Evolutionary conservation across 1,284 basidiomycete species (phyloP).

Genomic region (Inonotus hispidus): DNA sequence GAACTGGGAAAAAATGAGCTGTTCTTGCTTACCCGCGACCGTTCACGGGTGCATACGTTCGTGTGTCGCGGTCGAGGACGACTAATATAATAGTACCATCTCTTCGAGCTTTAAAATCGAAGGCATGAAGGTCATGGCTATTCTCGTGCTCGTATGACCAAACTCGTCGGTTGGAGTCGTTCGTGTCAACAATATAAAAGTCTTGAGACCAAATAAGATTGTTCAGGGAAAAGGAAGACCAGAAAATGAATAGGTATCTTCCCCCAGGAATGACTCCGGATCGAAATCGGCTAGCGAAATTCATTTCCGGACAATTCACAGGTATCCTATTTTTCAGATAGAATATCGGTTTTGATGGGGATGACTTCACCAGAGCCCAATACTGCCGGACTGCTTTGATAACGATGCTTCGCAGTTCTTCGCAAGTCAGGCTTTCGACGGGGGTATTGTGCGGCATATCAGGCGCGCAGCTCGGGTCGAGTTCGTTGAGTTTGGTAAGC

Average conservation of each 20-base stretch:
- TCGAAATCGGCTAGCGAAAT: background rate
- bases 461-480: background rate
- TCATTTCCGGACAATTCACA: background rate
- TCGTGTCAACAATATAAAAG: background rate
- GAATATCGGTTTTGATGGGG: background rate
- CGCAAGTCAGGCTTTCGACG: background rate
- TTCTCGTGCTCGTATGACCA: background rate
- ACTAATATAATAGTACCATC: background rate
- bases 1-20: background rate
- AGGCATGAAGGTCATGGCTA: background rate
- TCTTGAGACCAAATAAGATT: background rate
- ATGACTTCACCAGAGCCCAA: background rate
- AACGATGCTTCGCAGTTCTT: background rate
- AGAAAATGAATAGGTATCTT: background rate
- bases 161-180: background rate
- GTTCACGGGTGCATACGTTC: too few species aligned
- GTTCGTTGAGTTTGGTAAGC: background rate
- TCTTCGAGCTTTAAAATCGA: background rate
- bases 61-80: background rate
- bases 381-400: background rate
- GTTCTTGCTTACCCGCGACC: background rate
- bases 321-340: background rate
- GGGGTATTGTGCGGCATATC: background rate
- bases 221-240: too few species aligned
- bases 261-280: background rate